Conservation (phyloP, 2,329 filamentous ascomycete genomes). For the Botrytis deweyae region DNA sequence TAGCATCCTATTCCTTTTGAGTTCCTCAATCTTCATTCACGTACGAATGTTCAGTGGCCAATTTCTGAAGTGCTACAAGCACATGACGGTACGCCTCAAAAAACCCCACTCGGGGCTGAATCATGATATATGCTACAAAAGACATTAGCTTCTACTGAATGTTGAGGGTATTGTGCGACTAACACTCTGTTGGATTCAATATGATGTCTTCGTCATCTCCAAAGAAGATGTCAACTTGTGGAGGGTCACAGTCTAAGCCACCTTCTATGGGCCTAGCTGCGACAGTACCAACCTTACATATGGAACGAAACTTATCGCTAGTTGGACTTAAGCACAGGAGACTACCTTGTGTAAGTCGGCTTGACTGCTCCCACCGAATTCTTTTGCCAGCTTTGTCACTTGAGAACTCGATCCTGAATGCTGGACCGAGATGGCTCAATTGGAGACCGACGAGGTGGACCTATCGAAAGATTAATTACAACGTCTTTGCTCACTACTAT, state of each 20-base stretch:
- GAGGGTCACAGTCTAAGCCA: conserved; percentile 63
- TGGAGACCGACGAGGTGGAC: conserved; percentile 66
- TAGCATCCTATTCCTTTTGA: background rate
- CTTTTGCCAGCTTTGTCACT: conserved; percentile 61
- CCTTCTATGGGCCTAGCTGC: conserved; percentile 64
- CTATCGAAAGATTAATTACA: conserved; percentile 42
- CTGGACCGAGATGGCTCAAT: conserved; percentile 61
- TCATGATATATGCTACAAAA: conserved; percentile 57
- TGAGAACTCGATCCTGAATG: conserved; percentile 69
- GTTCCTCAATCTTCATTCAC: background rate
- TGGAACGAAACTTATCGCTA: conserved; percentile 60
- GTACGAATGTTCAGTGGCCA: conserved; percentile 34
- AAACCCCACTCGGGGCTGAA: conserved; percentile 72
- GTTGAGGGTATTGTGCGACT: conserved; percentile 34
- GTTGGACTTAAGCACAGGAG: conserved; percentile 54
- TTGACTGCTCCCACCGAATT: conserved; percentile 62
- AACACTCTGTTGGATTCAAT: conserved; percentile 66
- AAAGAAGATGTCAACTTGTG: conserved; percentile 76
- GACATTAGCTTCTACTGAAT: conserved; percentile 19
- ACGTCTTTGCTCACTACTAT: background rate
- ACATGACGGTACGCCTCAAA: conserved; percentile 76
- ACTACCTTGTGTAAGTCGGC: conserved; percentile 52
- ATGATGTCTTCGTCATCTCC: conserved; percentile 57
- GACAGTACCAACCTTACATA: conserved; percentile 70
- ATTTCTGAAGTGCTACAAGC: conserved; percentile 66